Evolutionary conservation across 768 basidiomycete genomes (phyloP).

Genomic region (Suillus decipiens): DNA sequence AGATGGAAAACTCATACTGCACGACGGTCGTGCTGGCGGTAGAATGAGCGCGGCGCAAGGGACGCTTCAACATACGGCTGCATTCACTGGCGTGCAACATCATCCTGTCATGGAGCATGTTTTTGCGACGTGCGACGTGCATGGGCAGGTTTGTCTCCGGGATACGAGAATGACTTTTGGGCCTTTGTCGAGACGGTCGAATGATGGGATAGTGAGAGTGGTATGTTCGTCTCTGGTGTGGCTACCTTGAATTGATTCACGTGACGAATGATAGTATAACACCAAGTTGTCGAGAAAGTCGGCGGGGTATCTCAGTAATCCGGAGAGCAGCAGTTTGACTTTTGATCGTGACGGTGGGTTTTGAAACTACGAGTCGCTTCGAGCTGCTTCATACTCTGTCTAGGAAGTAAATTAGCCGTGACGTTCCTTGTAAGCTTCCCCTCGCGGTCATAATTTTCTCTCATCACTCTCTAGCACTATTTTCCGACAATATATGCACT

Average conservation of each 20-base stretch:
- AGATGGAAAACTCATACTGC: constrained; percentile 65
- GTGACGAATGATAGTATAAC: constrained; percentile 42
- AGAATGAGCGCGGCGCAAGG: constrained; percentile 44
- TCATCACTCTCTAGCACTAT: constrained; percentile 49
- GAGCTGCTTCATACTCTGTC: constrained; percentile 7
- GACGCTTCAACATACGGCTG: constrained; percentile 51
- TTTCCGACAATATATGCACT: constrained; percentile 70
- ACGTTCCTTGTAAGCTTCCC: constrained; percentile 59
- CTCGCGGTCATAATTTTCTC: not conserved
- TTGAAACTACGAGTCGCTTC: constrained; percentile 6
- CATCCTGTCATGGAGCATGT: constrained; percentile 71
- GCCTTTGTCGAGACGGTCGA: constrained; percentile 41
- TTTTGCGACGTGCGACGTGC: constrained; percentile 64
- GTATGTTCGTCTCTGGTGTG: constrained; percentile 40
- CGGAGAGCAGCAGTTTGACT: constrained; percentile 66
- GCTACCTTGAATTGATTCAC: constrained; percentile 12
- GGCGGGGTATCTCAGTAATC: constrained; percentile 46
- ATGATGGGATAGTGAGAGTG: constrained; percentile 55
- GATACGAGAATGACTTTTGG: constrained; percentile 79
- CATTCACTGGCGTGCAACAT: constrained; percentile 65
- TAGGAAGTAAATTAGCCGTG: constrained; percentile 65
- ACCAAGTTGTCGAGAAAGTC: constrained; percentile 47
- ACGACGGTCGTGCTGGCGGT: constrained; percentile 53
- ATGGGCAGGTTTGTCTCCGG: constrained; percentile 63
- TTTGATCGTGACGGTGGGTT: constrained; percentile 68